A percentile compares a stretch with the other conserved stretches of the same genome.
Evolutionary conservation across 2,329 filamentous ascomycete species (phyloP).

Genomic region (Podosphaera fusca): DNA sequence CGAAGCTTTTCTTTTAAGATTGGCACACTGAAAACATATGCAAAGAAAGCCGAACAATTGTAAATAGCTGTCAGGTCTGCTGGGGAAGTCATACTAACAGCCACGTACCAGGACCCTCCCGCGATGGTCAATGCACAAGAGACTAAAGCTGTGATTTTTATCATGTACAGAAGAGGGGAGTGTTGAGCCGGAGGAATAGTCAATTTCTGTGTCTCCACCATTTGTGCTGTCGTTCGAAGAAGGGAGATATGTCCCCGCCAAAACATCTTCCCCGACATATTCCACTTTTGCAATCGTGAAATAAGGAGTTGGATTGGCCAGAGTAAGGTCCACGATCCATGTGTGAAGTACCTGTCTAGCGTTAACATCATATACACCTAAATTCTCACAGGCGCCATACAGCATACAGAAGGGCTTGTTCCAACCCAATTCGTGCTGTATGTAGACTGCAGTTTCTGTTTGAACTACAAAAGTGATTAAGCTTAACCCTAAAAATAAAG

Average conservation of each 20-base stretch:
- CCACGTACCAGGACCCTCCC: conserved; percentile 85
- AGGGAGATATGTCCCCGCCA: conserved; percentile 51
- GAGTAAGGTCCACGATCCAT: conserved; percentile 76
- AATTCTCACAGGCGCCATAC: conserved; percentile 22
- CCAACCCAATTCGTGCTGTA: conserved; percentile 81
- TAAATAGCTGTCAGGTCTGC: conserved; percentile 94
- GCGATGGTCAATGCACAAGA: conserved; percentile 74
- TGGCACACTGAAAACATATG: conserved; percentile 88
- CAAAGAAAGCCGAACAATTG: conserved; percentile 97
- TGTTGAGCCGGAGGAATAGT: conserved; percentile 31
- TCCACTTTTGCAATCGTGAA: conserved; percentile 55
- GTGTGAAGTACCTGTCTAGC: conserved; percentile 48
- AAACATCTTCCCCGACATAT: conserved; percentile 61
- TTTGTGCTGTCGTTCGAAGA: conserved; percentile 46
- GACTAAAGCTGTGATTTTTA: conserved; percentile 57
- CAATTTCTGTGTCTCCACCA: conserved; percentile 64
- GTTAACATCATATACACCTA: not conserved
- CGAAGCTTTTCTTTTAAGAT: conserved; percentile 67
- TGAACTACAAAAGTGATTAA: conserved; percentile 78
- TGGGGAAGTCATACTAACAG: conserved; percentile 78
- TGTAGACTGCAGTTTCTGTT: conserved; percentile 87
- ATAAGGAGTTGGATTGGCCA: conserved; percentile 71
- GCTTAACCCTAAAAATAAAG: conserved; percentile 60
- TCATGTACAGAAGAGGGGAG: conserved; percentile 47
- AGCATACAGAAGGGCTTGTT: conserved; percentile 99